Base-by-base conservation (phyloP, 73 alveolate species). In the Symbiodinium pilosum region DNA sequence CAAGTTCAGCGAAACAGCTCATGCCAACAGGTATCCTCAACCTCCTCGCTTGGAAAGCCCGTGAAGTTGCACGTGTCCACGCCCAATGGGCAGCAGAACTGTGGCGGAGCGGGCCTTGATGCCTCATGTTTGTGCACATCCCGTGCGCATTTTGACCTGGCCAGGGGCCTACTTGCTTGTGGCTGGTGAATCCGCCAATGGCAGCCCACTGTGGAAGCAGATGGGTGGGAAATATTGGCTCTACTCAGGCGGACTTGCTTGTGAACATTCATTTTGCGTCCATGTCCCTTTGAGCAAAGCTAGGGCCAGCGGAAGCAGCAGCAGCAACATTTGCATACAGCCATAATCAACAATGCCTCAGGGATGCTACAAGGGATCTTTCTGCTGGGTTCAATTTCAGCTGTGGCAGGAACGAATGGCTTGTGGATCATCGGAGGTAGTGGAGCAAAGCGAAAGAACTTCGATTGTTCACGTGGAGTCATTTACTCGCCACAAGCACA, bases 141-240 rank as follows among this genome's bases (percentile, higher is more conserved):
- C 44, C 24, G 24, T 12, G 2, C 41, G 16, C 85, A 16, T 73
- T 32, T 12, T 73, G 28, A 9, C 32, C 28, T 6, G 85, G 39
- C 43, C 21, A 91, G 97, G 97, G 16, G 97, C 68, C 54, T 91
- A 91, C 28, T 36, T 91, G 88, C 54, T 91, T 75, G 88, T 91
- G n/a, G 68, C 88, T 32, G 97, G 97, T 2, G 97, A 91, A 32
- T 71, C 97, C 6, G 97, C 97, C 14, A 91, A 91, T 30, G 41
- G 97, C 97, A 42, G 51, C 41, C 97, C 97, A 3, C 52, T 91
- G 88, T 91, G 97, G 97, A 68, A 91, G 88, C 97, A 91, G 77
- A 91, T 71, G 87, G 97, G 89, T 11, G 97, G 97, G 42, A 91
- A 91, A n/a, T 91, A 38, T 54, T 91, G 97, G 97, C 97, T 91